Base-by-base conservation (phyloP, 345 rosid species). In the Sisymbrium irio region DNA sequence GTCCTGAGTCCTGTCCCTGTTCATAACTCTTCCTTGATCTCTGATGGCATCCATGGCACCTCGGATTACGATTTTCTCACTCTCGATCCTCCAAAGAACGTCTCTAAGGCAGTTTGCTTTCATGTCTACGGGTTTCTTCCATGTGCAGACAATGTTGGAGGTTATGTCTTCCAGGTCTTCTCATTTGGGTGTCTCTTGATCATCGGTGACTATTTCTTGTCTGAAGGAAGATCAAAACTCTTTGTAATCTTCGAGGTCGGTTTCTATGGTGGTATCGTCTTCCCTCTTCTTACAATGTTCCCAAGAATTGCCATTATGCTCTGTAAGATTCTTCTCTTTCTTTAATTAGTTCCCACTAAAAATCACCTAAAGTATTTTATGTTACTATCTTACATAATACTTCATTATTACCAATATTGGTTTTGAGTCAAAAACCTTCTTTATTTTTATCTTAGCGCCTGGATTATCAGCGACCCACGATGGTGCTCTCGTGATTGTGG, bases 51-150 rank as follows among this genome's bases (percentile, higher is more conserved):
- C 68, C 44, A 68, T 15, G 74, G 13, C 3, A 14, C 63, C 74
- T 32, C 13, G 15, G 49, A 68, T 42, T 7, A 68, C 56, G 47
- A 68, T 47, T 61, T 61, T 68, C 69, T 75, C 33, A 68, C 79
- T 35, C 63, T 75, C 1, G 18, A 75, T 22, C 50, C 74, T 50
- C 74, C 57, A 51, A 42, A 75, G 10, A 68, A 68, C 15, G 74
- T 67, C 30, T 11, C 68, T 35, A 42, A 71, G 49, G 69, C 74
- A 75, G 63, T 64, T 68, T 76, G 80, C 53, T 11, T 9, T 37
- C 80, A 76, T 70, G 76, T 76, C 61, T 76, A 76, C 33, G 80
- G 80, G n/a, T 77, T 77, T 50, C 76, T 77, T 58, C 80, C 80
- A 14, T 77, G 80, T 65, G 77, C 80, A 57, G 80, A 77, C 62